Percentiles rank a stretch among this genome's conserved stretches.
Conservation (phyloP, 371 early-diverging fungal species). For the Apophysomyces ossiformis region DNA sequence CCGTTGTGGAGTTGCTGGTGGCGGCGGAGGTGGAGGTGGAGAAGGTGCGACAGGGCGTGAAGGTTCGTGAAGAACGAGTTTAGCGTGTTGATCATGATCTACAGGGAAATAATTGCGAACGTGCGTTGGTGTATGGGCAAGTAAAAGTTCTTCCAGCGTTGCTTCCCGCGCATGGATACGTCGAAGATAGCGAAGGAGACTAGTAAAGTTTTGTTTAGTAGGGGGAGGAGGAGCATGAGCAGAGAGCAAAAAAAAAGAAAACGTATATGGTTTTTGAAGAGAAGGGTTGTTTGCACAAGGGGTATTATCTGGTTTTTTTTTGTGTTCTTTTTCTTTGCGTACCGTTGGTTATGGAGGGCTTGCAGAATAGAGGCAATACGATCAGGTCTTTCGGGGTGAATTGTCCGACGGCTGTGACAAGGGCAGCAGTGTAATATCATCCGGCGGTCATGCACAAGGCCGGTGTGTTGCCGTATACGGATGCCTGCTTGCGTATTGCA, state of each 20-base stretch:
- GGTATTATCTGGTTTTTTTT: too few relatives aligned
- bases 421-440: slow-evolving; percentile 64
- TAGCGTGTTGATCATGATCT: slow-evolving; percentile 10
- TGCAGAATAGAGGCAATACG: slow-evolving; percentile 50
- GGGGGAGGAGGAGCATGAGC: too few relatives aligned
- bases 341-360: slow-evolving; percentile 44
- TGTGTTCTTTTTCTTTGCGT: background rate
- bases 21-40: slow-evolving; percentile 21
- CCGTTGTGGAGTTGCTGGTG: background rate
- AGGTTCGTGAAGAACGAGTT: slow-evolving; percentile 1
- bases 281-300: too few relatives aligned
- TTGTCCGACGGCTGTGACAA: slow-evolving; percentile 57
- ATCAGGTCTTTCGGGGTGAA: slow-evolving; percentile 71
- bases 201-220: slow-evolving; percentile 10
- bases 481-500: slow-evolving; percentile 52
- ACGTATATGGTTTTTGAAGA: too few relatives aligned
- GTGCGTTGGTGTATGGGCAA: slow-evolving; percentile 57
- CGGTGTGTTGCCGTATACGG: slow-evolving; percentile 55
- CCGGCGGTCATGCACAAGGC: slow-evolving; percentile 59
- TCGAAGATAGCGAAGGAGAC: slow-evolving; percentile 58
- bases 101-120: slow-evolving; percentile 56
- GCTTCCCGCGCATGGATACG: slow-evolving; percentile 60
- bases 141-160: slow-evolving; percentile 52
- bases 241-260: too few relatives aligned
- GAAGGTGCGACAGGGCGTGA: slow-evolving; percentile 14